Conservation (phyloP, 2,329 filamentous ascomycete species). For the Boeremia exigua region DNA sequence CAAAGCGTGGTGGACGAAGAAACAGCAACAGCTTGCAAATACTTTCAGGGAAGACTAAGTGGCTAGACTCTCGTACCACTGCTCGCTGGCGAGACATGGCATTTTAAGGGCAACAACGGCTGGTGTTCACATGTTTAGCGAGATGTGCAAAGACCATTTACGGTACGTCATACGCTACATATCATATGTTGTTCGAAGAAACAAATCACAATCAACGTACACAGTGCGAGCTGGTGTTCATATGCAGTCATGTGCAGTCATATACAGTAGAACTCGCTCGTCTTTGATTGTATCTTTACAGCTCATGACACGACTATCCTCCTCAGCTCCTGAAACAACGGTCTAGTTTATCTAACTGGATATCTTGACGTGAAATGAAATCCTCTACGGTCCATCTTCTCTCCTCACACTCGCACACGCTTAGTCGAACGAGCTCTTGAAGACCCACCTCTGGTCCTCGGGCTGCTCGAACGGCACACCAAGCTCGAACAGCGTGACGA, state of each 20-base stretch:
- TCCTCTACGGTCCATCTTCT: neutral
- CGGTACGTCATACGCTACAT: neutral
- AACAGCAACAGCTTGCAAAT: constrained; percentile 26
- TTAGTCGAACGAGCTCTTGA: constrained; percentile 54
- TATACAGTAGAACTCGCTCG: too few species aligned
- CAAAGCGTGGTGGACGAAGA: constrained; percentile 34
- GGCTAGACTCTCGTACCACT: neutral
- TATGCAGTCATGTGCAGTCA: too few species aligned
- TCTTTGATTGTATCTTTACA: constrained; percentile 1
- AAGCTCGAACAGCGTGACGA: constrained; percentile 87
- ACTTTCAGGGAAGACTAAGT: constrained; percentile 26
- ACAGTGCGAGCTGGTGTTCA: too few species aligned
- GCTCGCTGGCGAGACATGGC: neutral
- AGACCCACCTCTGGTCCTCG: constrained; percentile 53
- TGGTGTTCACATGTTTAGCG: neutral
- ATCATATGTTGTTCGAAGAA: too few species aligned
- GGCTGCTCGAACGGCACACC: constrained; percentile 80
- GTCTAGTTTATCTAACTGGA: constrained; percentile 39
- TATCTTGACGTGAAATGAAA: constrained; percentile 34
- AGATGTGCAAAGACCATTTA: neutral
- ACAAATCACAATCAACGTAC: too few species aligned
- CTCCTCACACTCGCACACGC: neutral
- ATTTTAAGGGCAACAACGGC: neutral
- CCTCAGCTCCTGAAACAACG: constrained; percentile 11
- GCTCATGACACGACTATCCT: neutral